Evolutionary conservation across 2,329 filamentous ascomycete species (phyloP), one percentile per base, ranked within the genome.

Genomic region (Exophiala dermatitidis): DNA sequence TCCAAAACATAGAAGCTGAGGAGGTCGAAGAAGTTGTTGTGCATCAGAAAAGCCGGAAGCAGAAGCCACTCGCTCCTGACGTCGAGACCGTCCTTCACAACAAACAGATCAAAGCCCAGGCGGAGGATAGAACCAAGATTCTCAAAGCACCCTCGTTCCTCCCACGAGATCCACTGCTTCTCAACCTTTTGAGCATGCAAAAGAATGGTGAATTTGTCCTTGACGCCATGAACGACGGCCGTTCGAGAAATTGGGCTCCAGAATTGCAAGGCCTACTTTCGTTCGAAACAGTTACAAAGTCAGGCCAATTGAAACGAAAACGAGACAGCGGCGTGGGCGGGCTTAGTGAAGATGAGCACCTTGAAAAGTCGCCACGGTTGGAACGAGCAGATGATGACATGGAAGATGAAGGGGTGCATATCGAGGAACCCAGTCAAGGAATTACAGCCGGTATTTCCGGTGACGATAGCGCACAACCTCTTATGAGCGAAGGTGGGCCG

Each of bases 261-360:
- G 93, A 98, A 71, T 78, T 98, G 19, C 85, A 88, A 56, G 89
- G 86, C n/a, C 82, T 98, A 64, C 75, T 97, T n/a, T 95, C 90
- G 1, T 76, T 96, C 40, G 88, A 94, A 60, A 79, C 88, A 9
- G 79, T 95, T 10, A 84, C 84, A 57, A 83, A 83, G 53, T 79
- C 84, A 40, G 85, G 83, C 53, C 89, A 95, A 57, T 78, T 91
- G 51, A 98, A 97, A 79, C 82, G 93, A 54, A 98, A 98, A 78
- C 84, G 93, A 41, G 90, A 95, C 65, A 90, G 85, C 63, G 90
- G 87, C 28, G 82, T 93, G 59, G 87, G 86, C 42, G 89, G 91
- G 64, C 79, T 93, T 59, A 60, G 54, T 30, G 78, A 80, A 47
- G 81, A 80, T 48, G 78, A 81, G 49, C 77, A 77, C 32, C 78